Conservation (phyloP, 75 land plant genomes). For the Selaginella moellendorffii region DNA sequence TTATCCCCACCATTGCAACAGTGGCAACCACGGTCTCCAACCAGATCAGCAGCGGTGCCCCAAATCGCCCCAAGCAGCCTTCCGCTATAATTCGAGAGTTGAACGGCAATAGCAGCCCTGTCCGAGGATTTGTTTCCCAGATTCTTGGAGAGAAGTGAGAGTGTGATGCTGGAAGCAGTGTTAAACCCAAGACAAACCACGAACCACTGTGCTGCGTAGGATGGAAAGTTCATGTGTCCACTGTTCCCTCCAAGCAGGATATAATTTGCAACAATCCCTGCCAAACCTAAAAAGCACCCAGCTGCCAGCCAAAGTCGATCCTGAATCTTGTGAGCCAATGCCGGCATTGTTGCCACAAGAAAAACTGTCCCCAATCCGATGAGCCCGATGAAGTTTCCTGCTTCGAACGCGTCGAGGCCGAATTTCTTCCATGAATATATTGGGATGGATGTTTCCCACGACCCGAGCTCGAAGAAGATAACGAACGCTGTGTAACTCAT, state of each 20-base stretch:
- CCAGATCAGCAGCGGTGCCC: background rate
- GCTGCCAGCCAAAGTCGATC: slow-evolving; percentile 2
- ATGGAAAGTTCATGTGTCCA: background rate
- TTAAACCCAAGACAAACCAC: background rate
- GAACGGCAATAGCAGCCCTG: background rate
- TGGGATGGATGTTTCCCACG: slow-evolving; percentile 1
- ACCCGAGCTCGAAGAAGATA: slow-evolving; percentile 1
- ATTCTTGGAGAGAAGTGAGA: background rate
- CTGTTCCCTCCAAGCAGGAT: too few species aligned
- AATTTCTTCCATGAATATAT: background rate
- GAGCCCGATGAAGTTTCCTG: slow-evolving; percentile 2
- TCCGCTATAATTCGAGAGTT: background rate
- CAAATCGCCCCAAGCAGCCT: background rate
- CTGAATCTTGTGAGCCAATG: background rate
- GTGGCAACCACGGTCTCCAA: slow-evolving; percentile 7
- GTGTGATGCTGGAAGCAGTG: slow-evolving; percentile 4
- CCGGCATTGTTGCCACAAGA: background rate
- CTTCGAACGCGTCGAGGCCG: background rate
- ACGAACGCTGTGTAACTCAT: slow-evolving; percentile 4
- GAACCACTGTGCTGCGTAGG: background rate
- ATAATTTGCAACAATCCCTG: background rate
- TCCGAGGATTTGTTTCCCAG: background rate
- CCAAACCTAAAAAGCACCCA: background rate
- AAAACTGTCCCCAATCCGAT: background rate
- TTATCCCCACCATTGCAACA: too few species aligned